phyloP scores from a whole-genome alignment of 805 yeast genomes.

The Teunomyces aglyptinius region DNA sequence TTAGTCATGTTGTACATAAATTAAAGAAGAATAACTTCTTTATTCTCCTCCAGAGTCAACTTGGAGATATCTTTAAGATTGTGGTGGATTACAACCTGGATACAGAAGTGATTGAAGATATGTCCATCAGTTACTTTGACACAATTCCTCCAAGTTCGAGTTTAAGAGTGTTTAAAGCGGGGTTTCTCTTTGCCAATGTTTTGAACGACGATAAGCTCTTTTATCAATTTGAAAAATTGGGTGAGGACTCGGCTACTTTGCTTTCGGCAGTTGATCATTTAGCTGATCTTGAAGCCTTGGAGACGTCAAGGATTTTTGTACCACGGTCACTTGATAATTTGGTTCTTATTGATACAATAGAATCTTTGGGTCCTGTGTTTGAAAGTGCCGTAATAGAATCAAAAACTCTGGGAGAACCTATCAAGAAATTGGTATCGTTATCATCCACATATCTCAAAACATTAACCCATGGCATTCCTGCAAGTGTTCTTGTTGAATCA shows the following conservation, averaged over 20 bases:
- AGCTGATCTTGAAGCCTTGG: background rate
- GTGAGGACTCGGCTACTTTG: conserved; percentile 43
- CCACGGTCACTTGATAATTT: conserved; percentile 50
- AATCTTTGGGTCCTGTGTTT: conserved; percentile 52
- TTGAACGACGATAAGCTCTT: conserved; percentile 61
- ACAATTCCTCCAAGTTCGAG: conserved; percentile 59
- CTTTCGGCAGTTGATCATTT: background rate
- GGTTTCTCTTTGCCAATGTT: conserved; percentile 68
- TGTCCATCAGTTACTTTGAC: conserved; percentile 71
- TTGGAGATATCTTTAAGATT: conserved; percentile 73
- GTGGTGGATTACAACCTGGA: conserved; percentile 49
- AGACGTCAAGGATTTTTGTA: background rate
- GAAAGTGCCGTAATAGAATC: conserved; percentile 22
- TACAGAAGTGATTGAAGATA: conserved; percentile 37
- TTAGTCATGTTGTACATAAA: conserved; percentile 63
- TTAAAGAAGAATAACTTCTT: conserved; percentile 61
- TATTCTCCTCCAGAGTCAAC: conserved; percentile 62
- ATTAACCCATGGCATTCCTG: conserved; percentile 56
- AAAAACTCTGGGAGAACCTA: conserved; percentile 10
- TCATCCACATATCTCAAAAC: conserved; percentile 45
- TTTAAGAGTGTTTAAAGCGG: conserved; percentile 66
- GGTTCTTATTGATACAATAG: conserved; percentile 51
- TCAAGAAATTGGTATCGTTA: conserved; percentile 24
- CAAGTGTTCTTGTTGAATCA: conserved; percentile 65
- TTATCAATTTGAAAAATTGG: conserved; percentile 79